A percentile compares a stretch with the other conserved stretches of the same genome.
Evolutionary conservation across 148 eudicot species (phyloP).

Genomic region (Limonium bicolor): DNA sequence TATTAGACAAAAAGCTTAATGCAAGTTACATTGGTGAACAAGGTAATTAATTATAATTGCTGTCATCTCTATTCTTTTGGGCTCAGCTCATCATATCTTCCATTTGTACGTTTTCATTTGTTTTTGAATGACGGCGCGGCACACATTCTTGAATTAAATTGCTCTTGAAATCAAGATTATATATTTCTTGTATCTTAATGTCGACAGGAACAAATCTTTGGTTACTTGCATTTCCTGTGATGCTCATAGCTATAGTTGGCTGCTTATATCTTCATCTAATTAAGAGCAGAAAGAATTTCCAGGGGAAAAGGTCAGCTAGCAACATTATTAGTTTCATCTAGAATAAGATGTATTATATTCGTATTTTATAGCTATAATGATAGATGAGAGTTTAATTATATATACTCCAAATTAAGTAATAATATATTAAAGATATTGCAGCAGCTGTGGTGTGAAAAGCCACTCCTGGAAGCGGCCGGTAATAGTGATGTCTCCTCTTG

Average conservation of each 20-base stretch:
- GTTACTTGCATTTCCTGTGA: slow-evolving; percentile 39
- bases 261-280: slow-evolving; percentile 35
- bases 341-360: no score
- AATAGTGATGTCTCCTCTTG: slow-evolving; percentile 1
- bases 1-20: slow-evolving; percentile 7
- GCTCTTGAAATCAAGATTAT: no score
- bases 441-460: no score
- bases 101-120: neutral
- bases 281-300: slow-evolving; percentile 15
- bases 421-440: neutral
- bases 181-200: no score
- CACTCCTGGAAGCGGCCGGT: neutral
- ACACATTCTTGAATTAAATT: neutral
- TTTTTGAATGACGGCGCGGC: neutral
- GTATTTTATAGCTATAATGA: neutral
- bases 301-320: slow-evolving; percentile 17
- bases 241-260: slow-evolving; percentile 36
- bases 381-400: neutral
- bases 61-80: neutral
- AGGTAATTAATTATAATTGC: neutral
- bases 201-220: slow-evolving; percentile 50
- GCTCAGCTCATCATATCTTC: no score
- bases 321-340: neutral
- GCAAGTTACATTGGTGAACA: slow-evolving; percentile 3
- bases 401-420: neutral